These are phyloP conservation scores for Quercus dentata DNA, from an alignment of 306 rosid genomes.

Conservation along the genomic window DNA sequence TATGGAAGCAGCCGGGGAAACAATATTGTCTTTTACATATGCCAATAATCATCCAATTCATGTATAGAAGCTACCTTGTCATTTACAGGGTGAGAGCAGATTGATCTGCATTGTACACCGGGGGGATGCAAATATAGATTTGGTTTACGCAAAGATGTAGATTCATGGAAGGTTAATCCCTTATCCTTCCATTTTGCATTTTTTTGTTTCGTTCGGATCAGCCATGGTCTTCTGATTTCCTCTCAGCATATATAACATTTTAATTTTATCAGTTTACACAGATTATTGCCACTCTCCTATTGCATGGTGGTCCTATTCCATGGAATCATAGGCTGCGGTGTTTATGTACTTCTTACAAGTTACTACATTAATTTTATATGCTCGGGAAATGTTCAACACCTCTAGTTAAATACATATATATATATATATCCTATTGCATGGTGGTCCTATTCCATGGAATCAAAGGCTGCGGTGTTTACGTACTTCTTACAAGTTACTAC, in stretches of 20 bases:
- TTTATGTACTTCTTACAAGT: no score
- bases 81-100: conserved; percentile 72
- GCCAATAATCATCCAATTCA: conserved; percentile 69
- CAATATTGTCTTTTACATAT: conserved; percentile 42
- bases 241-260: conserved; percentile 24
- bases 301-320: neutral
- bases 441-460: neutral
- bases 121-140: conserved; percentile 49
- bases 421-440: neutral
- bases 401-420: no score
- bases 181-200: conserved; percentile 19
- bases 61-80: conserved; percentile 94
- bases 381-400: no score
- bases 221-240: conserved; percentile 24
- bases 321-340: no score
- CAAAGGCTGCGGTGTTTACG: no score
- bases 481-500: no score
- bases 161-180: conserved; percentile 39
- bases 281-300: conserved; percentile 13
- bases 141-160: conserved; percentile 46
- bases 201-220: conserved; percentile 17
- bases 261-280: conserved; percentile 10
- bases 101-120: conserved; percentile 53
- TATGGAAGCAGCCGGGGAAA: conserved; percentile 37
- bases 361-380: no score